Percentiles rank a stretch among this genome's conserved stretches.
Evolutionary conservation across 495 filamentous ascomycete genomes (phyloP).

Genomic region (Apiosordaria backusii): DNA sequence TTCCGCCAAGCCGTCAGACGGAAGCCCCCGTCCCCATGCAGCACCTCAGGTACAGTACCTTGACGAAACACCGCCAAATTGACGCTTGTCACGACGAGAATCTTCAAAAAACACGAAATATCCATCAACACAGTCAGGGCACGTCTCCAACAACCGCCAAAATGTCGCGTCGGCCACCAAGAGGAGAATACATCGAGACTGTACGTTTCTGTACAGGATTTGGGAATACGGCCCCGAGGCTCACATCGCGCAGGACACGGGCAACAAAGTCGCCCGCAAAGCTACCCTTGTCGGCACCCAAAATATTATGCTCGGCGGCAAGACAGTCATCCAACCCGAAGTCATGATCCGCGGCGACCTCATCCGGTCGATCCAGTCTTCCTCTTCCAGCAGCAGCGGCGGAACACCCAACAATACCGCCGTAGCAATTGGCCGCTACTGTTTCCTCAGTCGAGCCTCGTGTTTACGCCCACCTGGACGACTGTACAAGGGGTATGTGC

Average conservation of each 20-base stretch:
- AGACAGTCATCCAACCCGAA: slow-evolving; percentile 88
- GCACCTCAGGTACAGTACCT: slow-evolving; percentile 1
- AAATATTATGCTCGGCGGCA: slow-evolving; percentile 95
- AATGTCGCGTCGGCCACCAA: slow-evolving; percentile 73
- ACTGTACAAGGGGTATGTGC: slow-evolving; percentile 58
- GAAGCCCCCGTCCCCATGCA: background rate
- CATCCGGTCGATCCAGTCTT: slow-evolving; percentile 50
- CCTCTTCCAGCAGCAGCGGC: slow-evolving; percentile 32
- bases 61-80: background rate
- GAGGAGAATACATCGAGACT: slow-evolving; percentile 96
- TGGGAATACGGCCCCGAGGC: too few species aligned
- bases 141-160: slow-evolving; percentile 17
- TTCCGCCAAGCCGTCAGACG: background rate
- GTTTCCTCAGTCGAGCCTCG: slow-evolving; percentile 70
- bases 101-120: background rate
- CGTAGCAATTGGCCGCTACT: slow-evolving; percentile 86
- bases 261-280: slow-evolving; percentile 95
- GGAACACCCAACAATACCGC: slow-evolving; percentile 54
- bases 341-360: slow-evolving; percentile 92
- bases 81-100: slow-evolving; percentile 1
- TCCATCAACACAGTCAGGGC: background rate
- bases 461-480: slow-evolving; percentile 75
- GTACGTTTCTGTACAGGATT: slow-evolving; percentile 36
- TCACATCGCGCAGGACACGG: slow-evolving; percentile 61
- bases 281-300: slow-evolving; percentile 87